Evolutionary conservation across 495 filamentous ascomycete species (phyloP).

Genomic region (Cairneyella variabilis): DNA sequence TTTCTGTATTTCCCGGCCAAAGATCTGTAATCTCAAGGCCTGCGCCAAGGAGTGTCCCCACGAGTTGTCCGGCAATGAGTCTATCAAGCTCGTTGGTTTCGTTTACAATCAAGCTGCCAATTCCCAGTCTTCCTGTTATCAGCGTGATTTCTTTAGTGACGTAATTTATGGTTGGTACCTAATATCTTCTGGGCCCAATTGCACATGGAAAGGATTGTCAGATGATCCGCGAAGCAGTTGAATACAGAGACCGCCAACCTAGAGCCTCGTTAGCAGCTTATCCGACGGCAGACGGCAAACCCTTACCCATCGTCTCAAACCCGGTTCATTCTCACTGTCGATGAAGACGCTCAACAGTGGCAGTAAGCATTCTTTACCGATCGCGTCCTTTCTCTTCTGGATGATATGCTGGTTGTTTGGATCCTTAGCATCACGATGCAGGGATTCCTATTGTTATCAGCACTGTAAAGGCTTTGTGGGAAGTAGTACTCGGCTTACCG

Average conservation of each 20-base stretch:
- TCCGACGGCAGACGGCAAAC: background rate
- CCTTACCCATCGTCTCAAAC: constrained; percentile 18
- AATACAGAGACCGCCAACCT: constrained; percentile 15
- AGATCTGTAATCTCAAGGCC: background rate
- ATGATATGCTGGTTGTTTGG: background rate
- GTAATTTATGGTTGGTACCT: constrained; percentile 1
- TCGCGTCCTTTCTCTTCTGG: constrained; percentile 1
- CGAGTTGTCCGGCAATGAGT: constrained; percentile 4
- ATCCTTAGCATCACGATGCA: background rate
- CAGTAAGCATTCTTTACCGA: constrained; percentile 8
- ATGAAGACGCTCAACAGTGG: constrained; percentile 9
- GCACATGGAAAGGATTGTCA: background rate
- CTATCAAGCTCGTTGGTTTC: constrained; percentile 3
- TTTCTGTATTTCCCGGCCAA: background rate
- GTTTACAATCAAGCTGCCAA: background rate
- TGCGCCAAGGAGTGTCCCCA: background rate
- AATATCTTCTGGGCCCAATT: constrained; percentile 1
- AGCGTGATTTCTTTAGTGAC: background rate
- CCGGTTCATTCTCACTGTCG: background rate
- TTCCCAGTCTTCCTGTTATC: background rate
- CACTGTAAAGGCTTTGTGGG: background rate
- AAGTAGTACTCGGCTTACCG: constrained; percentile 2
- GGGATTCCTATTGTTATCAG: background rate
- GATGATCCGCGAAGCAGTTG: constrained; percentile 7
- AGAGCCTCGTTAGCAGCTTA: background rate